These are phyloP conservation scores for Cladosporium cucumerinum DNA, from an alignment of 2,329 filamentous ascomycete species.

Conservation along the genomic window DNA sequence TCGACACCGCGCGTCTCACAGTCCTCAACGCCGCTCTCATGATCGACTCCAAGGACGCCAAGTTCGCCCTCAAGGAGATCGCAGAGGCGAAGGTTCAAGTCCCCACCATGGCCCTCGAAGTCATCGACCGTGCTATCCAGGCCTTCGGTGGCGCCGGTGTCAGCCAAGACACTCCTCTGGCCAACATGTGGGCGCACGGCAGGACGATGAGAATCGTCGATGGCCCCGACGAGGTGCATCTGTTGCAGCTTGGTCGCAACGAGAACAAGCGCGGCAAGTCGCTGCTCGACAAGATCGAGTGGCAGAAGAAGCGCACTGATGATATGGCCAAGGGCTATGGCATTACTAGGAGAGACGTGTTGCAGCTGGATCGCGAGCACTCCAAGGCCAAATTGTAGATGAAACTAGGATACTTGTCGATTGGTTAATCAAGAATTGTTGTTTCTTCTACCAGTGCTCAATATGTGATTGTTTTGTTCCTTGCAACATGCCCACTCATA, in stretches of 20 bases:
- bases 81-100: slow-evolving; percentile 92
- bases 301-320: slow-evolving; percentile 63
- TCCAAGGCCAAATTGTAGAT: slow-evolving; percentile 41
- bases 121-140: slow-evolving; percentile 94
- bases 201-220: slow-evolving; percentile 51
- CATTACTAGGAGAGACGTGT: slow-evolving; percentile 41
- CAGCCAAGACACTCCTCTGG: slow-evolving; percentile 89
- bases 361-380: slow-evolving; percentile 40
- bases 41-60: slow-evolving; percentile 86
- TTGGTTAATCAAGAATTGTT: neutral
- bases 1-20: slow-evolving; percentile 83
- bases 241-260: slow-evolving; percentile 75
- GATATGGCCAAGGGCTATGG: slow-evolving; percentile 63
- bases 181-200: slow-evolving; percentile 47
- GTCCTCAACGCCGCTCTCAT: slow-evolving; percentile 93
- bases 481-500: no score
- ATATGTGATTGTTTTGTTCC: no score
- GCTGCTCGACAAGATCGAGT: slow-evolving; percentile 59
- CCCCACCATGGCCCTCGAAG: slow-evolving; percentile 73
- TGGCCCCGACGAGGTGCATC: slow-evolving; percentile 93
- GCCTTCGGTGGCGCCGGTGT: slow-evolving; percentile 88
- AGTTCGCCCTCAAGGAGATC: slow-evolving; percentile 87
- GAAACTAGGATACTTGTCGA: neutral
- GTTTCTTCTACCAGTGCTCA: no score
- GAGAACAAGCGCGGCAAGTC: slow-evolving; percentile 69